A percentile compares a stretch with the other conserved stretches of the same genome.
Evolutionary conservation across 345 rosid species (phyloP).

Genomic region (Hibiscus trionum): DNA sequence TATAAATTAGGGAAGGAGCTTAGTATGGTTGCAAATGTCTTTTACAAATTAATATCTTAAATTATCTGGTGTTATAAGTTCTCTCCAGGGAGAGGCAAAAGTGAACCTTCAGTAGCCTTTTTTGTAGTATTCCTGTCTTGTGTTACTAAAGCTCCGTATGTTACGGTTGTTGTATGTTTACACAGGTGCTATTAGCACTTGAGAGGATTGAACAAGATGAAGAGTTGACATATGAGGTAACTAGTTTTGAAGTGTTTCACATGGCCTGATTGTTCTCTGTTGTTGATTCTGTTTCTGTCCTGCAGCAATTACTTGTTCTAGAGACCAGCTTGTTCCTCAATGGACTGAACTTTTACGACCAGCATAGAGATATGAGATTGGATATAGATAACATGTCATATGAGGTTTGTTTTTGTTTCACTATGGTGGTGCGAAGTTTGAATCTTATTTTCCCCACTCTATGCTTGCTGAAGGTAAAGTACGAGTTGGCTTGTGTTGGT

Average conservation of each 20-base stretch:
- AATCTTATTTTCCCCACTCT: not conserved
- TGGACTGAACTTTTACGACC: slow-evolving; percentile 73
- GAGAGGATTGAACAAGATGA: slow-evolving; percentile 92
- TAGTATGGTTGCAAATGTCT: not conserved
- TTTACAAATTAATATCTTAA: not conserved
- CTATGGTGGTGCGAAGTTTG: not conserved
- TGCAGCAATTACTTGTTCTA: slow-evolving; percentile 81
- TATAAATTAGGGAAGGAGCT: not conserved
- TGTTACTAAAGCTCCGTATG: not conserved
- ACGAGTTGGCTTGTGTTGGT: not conserved
- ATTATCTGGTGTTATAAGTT: slow-evolving; percentile 2
- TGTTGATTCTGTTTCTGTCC: slow-evolving; percentile 12
- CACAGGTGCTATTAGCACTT: slow-evolving; percentile 75
- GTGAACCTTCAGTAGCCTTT: not conserved
- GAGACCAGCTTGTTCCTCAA: slow-evolving; percentile 70
- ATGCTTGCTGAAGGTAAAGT: not conserved
- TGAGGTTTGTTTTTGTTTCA: slow-evolving; percentile 50
- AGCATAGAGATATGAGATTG: slow-evolving; percentile 89
- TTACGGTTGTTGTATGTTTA: slow-evolving; percentile 12
- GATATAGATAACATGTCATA: slow-evolving; percentile 97
- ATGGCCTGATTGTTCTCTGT: not conserved
- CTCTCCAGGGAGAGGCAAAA: not conserved
- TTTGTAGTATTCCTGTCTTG: not conserved
- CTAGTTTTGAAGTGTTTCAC: slow-evolving; percentile 15
- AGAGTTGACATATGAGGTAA: slow-evolving; percentile 74